Evolutionary conservation across 192 early-diverging fungal genomes (phyloP).

Genomic region (Podila minutissima): DNA sequence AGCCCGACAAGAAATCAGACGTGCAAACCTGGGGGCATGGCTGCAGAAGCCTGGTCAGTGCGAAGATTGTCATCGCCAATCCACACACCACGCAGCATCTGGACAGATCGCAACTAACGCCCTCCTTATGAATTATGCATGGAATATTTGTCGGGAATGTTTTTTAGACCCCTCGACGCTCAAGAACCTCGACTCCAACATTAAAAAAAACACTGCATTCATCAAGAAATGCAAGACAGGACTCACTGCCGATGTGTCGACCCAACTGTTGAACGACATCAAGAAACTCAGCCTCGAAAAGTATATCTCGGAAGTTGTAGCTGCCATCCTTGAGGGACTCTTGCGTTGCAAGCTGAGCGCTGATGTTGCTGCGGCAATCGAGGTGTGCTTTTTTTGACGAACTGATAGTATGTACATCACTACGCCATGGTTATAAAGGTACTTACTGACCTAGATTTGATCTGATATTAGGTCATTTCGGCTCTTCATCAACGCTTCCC

Average conservation of each 20-base stretch:
- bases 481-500: conserved; percentile 93
- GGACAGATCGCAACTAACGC: background rate
- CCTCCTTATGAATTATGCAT: too few relatives aligned
- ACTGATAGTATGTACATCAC: background rate
- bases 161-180: conserved; percentile 52
- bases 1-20: conserved; percentile 38
- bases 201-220: conserved; percentile 98
- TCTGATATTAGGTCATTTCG: conserved; percentile 65
- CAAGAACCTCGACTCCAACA: conserved; percentile 89
- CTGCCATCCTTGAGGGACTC: conserved; percentile 81
- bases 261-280: conserved; percentile 83
- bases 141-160: too few relatives aligned
- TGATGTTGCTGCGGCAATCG: conserved; percentile 86
- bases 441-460: background rate
- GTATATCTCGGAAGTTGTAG: conserved; percentile 93
- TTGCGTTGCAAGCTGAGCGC: conserved; percentile 69
- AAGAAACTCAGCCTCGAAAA: conserved; percentile 93
- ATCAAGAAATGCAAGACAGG: conserved; percentile 90
- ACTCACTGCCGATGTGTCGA: conserved; percentile 68
- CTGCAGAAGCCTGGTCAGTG: conserved; percentile 30
- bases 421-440: too few relatives aligned
- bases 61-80: background rate
- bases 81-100: background rate
- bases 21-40: conserved; percentile 46
- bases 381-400: conserved; percentile 56